These are phyloP conservation scores for Macrophomina phaseolina DNA, from an alignment of 2,329 filamentous ascomycete species.

Conservation along the genomic window DNA sequence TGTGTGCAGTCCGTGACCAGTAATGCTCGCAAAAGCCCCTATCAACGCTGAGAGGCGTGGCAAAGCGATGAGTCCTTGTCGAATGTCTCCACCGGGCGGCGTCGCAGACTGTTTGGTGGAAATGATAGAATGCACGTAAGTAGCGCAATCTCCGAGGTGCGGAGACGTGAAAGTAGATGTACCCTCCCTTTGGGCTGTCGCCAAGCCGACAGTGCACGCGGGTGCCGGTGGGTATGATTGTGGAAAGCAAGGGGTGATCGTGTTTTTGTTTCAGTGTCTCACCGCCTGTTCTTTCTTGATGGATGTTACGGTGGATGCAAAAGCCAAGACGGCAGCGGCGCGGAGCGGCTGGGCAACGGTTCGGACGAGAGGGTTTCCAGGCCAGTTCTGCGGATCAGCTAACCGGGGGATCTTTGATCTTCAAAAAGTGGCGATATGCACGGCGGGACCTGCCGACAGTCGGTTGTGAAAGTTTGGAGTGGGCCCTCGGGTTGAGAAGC, in stretches of 20 bases:
- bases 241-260: not conserved
- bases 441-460: not conserved
- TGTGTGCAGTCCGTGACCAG: no score
- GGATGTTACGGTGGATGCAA: not conserved
- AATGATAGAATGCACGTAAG: not conserved
- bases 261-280: no score
- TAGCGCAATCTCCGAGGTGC: conserved; percentile 4
- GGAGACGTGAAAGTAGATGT: not conserved
- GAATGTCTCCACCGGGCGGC: not conserved
- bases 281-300: not conserved
- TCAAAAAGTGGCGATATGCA: not conserved
- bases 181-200: not conserved
- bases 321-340: not conserved
- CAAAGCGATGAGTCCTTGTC: not conserved
- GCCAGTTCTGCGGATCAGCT: not conserved
- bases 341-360: not conserved
- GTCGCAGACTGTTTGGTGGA: not conserved
- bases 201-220: not conserved
- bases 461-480: not conserved
- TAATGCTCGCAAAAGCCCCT: no score
- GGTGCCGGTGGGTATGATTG: no score
- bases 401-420: not conserved
- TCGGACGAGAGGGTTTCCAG: not conserved
- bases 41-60: no score
- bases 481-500: not conserved